Conservation (phyloP, 768 basidiomycete species). For the Termitomyces eurrhizus region DNA sequence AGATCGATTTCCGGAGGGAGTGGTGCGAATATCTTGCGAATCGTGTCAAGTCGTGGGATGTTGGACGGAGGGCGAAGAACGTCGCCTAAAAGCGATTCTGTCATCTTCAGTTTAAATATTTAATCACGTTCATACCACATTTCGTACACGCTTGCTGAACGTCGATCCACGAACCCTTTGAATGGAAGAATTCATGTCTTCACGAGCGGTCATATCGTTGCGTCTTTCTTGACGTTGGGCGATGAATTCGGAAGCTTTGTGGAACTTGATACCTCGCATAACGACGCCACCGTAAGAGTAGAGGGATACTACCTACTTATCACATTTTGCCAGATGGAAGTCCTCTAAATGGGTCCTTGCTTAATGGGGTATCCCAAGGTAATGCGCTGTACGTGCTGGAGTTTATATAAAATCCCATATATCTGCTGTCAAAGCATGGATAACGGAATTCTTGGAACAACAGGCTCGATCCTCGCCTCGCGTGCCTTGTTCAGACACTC, state of each 20-base stretch:
- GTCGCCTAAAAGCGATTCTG: constrained; percentile 2
- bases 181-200: not conserved
- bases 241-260: not conserved
- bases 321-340: too few relatives aligned
- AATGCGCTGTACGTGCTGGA: too few relatives aligned
- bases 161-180: too few relatives aligned
- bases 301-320: not conserved
- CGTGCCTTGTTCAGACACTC: too few relatives aligned
- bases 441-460: too few relatives aligned
- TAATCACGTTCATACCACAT: not conserved
- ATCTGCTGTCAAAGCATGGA: too few relatives aligned
- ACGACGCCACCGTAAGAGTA: not conserved
- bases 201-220: not conserved
- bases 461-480: too few relatives aligned
- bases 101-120: constrained; percentile 1
- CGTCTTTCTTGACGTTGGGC: not conserved
- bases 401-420: not conserved
- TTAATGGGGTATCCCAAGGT: too few relatives aligned
- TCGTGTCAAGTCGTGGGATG: not conserved
- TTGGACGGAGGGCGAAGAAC: not conserved
- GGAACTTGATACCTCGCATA: not conserved
- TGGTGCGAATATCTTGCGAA: not conserved
- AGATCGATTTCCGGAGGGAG: not conserved
- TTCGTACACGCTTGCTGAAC: not conserved
- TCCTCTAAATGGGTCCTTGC: too few relatives aligned